Conservation (phyloP, 805 yeast species). For the Nakazawaea ishiwadae region DNA sequence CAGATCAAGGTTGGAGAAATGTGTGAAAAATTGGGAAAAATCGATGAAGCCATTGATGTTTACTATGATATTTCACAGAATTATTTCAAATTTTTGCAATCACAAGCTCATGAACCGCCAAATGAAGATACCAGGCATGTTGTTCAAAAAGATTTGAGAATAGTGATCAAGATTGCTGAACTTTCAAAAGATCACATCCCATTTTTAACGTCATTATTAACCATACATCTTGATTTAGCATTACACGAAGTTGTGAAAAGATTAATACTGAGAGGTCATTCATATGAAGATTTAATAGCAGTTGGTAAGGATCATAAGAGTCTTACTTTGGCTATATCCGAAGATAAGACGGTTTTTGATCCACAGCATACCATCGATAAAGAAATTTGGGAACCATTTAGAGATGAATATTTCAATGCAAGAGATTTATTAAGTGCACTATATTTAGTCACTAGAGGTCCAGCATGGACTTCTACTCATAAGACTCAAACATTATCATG, state of each 20-base stretch:
- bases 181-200: constrained; percentile 30
- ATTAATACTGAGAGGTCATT: constrained; percentile 32
- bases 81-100: constrained; percentile 48
- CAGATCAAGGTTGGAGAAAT: constrained; percentile 84
- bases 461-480: constrained; percentile 44
- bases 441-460: constrained; percentile 60
- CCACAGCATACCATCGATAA: constrained; percentile 25
- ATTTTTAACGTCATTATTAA: constrained; percentile 22
- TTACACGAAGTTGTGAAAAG: constrained; percentile 10
- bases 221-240: constrained; percentile 9
- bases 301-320: constrained; percentile 24
- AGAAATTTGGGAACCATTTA: constrained; percentile 66
- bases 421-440: constrained; percentile 73
- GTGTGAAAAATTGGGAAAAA: constrained; percentile 65
- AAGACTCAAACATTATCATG: constrained; percentile 46
- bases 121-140: constrained; percentile 46
- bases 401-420: constrained; percentile 73
- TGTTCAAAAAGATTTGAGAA: constrained; percentile 66
- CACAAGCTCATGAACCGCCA: constrained; percentile 28
- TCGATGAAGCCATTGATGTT: constrained; percentile 58
- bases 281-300: constrained; percentile 36
- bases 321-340: not conserved
- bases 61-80: constrained; percentile 64
- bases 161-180: constrained; percentile 65
- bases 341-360: constrained; percentile 6